Conservation (phyloP, 306 rosid species). For the Vicia sativa region DNA sequence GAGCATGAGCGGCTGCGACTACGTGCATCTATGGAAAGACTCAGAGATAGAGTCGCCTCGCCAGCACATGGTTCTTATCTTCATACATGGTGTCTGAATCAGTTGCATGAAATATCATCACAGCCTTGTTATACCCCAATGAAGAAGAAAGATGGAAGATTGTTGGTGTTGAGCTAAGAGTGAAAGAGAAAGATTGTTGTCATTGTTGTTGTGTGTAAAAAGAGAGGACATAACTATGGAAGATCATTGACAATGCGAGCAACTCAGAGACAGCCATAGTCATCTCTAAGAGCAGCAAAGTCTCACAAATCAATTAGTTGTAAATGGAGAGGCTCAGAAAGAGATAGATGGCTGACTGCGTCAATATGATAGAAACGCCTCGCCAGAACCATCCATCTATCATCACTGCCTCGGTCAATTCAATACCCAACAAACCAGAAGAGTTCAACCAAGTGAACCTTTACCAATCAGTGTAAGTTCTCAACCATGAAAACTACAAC, state of each 20-base stretch:
- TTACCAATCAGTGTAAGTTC: background rate
- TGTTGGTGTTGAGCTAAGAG: background rate
- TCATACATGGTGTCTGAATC: background rate
- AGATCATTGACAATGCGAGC: conserved; percentile 9
- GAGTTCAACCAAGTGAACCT: background rate
- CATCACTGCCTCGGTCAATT: conserved; percentile 2
- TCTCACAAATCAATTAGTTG: conserved; percentile 2
- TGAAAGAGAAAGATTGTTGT: background rate
- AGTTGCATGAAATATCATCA: conserved; percentile 14
- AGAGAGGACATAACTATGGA: background rate
- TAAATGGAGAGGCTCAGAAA: conserved; percentile 14
- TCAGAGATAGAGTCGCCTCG: background rate
- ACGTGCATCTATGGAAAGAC: background rate
- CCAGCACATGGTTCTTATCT: background rate
- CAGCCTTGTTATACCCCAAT: conserved; percentile 8
- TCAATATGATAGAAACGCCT: conserved; percentile 6
- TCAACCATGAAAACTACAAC: background rate
- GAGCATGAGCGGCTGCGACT: background rate
- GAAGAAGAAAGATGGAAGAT: conserved; percentile 15
- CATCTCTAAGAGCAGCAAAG: conserved; percentile 6
- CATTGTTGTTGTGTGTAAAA: background rate
- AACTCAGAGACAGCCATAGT: conserved; percentile 1
- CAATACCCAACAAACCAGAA: background rate
- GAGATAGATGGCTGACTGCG: background rate
- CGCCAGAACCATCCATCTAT: background rate